Evolutionary conservation across 495 filamentous ascomycete species (phyloP), one percentile per base, ranked within the genome.

Genomic region (Jackrogersella multiformis): DNA sequence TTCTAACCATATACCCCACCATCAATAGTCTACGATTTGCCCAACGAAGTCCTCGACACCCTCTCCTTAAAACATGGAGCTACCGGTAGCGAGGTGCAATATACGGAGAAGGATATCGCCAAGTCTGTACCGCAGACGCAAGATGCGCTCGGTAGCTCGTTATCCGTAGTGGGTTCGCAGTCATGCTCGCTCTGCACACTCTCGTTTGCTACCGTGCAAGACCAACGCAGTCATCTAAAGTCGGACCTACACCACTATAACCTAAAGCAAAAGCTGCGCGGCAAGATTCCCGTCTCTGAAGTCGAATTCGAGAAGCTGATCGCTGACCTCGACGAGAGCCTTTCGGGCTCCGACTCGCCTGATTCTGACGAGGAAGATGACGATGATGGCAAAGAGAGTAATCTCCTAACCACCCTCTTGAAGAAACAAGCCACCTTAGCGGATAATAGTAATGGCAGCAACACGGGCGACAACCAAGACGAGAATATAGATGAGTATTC

Each of bases 201-300:
- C 15, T 79, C 83, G 0, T 95, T 92, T 69, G 66, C 77, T 23
- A 89, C 81, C 23, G 87, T 97, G 23, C 83, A 88, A 69, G 93
- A 97, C 52, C 96, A 99, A 69, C 86, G 91, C 42, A 83, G 85
- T 53, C 95, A 99, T 80, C 87, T 91, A 23, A 88, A 89, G 55
- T 96, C 94, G n/a, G 95, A 99, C 75, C 83, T 94, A 45, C 95
- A 99, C 77, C 84, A 89, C 56, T 98, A 97, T 77, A 99, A 99
- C 74, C 74, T 97, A 48, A 97, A 97, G 76, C 92, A 91, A 72
- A 94, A 91, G 79, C 77, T 97, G 32, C 84, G 89, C 54, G 92
- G 91, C 0, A 83, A 80, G 44, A 81, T 80, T 9, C 79, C 88
- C 0, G 88, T 97, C 1, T 84, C 86, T 9, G 95, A 98, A 59